Evolutionary conservation across 768 basidiomycete species (phyloP).

Genomic region (Pholiota molesta): DNA sequence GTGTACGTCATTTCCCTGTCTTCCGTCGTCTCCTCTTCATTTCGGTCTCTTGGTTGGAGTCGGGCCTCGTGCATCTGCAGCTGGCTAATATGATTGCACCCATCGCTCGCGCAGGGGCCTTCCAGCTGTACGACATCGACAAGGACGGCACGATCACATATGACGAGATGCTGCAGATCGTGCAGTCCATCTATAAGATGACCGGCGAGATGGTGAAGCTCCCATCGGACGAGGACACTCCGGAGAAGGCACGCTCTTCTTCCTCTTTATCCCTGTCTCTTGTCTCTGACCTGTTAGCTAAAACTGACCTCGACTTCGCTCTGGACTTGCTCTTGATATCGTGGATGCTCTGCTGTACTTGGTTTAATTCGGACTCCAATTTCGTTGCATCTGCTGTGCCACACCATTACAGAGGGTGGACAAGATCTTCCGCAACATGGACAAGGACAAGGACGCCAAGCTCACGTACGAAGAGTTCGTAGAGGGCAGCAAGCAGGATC

Average conservation of each 20-base stretch:
- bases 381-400: no score
- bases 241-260: slow-evolving; percentile 77
- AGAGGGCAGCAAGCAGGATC: slow-evolving; percentile 98
- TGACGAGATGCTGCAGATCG: slow-evolving; percentile 99
- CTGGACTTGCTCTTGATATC: no score
- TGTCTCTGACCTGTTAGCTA: no score
- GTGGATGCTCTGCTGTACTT: no score
- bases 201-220: slow-evolving; percentile 99
- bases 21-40: slow-evolving; percentile 1
- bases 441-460: slow-evolving; percentile 90
- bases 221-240: slow-evolving; percentile 99
- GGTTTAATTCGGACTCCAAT: no score
- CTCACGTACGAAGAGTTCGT: slow-evolving; percentile 97
- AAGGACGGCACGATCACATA: slow-evolving; percentile 98
- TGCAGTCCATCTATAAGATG: slow-evolving; percentile 99
- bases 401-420: slow-evolving; percentile 76
- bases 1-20: slow-evolving; percentile 59
- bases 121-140: slow-evolving; percentile 99
- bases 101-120: slow-evolving; percentile 77
- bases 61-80: not conserved
- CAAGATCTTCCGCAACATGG: slow-evolving; percentile 99
- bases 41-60: no score
- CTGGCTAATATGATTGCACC: not conserved
- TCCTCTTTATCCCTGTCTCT: not conserved
- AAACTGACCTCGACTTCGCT: no score